These are phyloP conservation scores for Phaffia australis DNA, from an alignment of 768 basidiomycete species.

Conservation along the genomic window DNA sequence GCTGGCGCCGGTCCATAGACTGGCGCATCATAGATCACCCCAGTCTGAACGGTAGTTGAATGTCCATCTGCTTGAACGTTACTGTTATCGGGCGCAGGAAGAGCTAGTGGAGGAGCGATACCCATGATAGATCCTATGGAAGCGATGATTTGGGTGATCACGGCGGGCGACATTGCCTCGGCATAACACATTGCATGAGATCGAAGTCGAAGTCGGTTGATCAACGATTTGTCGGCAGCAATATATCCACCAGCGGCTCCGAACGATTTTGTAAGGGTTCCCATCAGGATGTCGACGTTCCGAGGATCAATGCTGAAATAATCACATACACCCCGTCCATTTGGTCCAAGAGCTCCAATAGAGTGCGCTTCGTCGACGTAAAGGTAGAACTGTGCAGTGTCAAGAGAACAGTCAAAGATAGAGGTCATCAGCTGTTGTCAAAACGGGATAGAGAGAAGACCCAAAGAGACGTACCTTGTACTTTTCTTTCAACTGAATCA, in stretches of 20 bases:
- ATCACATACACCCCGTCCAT: constrained; percentile 88
- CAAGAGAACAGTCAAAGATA: not conserved
- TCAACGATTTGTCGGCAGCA: constrained; percentile 65
- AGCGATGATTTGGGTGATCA: constrained; percentile 78
- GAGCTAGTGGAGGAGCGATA: constrained; percentile 42
- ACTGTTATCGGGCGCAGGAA: constrained; percentile 16
- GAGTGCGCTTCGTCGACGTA: constrained; percentile 97
- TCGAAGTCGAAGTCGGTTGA: constrained; percentile 67
- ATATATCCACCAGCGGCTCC: constrained; percentile 52
- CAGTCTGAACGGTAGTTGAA: constrained; percentile 28
- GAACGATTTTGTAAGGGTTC: constrained; percentile 70
- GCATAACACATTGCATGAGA: constrained; percentile 77
- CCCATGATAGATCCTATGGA: constrained; percentile 98
- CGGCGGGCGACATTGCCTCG: constrained; percentile 80
- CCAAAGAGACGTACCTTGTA: constrained; percentile 62
- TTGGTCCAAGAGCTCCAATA: constrained; percentile 85
- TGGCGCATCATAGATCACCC: constrained; percentile 30
- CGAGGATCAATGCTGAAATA: constrained; percentile 79
- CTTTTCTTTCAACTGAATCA: constrained; percentile 77
- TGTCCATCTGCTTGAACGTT: not conserved
- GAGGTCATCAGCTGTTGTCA: not conserved
- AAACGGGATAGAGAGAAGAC: not conserved
- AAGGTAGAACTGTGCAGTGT: constrained; percentile 64
- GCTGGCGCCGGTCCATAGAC: constrained; percentile 54
- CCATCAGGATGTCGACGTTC: constrained; percentile 87